Evolutionary conservation across 331 rosid species (phyloP), one percentile per base, ranked within the genome.

Genomic region (Rosa hybrid): DNA sequence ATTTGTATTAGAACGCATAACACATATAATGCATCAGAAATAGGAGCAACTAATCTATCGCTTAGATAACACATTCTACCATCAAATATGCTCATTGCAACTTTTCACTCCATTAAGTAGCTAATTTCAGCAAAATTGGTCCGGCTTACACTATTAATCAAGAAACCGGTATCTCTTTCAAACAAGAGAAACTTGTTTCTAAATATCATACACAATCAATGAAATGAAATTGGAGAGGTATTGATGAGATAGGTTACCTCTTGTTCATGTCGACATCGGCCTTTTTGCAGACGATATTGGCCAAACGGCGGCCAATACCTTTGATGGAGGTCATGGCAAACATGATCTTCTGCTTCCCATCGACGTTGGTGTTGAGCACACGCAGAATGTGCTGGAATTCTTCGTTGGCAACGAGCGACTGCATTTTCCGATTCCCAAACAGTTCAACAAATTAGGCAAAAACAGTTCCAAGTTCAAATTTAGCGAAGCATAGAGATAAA

Each of bases 301-400:
- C 90, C 20, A 90, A 87, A 45, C 89, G 90, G 75, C 92, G 88
- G 23, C 94, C 94, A 20, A 90, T 90, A 87, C 94, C 94, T 80
- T 90, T 90, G 84, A 90, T 88, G 84, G 94, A 88, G 83, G 91
- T 90, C 20, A 90, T 84, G 8, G 94, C 94, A 50, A 90, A 90
- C 94, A 90, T 88, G 76, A 90, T 90, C 76, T 85, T 90, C 81
- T 88, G 90, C 85, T 90, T 90, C 5, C 94, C 94, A 80, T 90
- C 94, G 1, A 90, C 94, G 74, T 88, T 90, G 46, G 94, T 88
- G 82, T 88, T 88, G 67, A 85, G 85, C 80, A 90, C 92, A 87
- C 94, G 92, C 77, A 90, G 86, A 83, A 90, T 90, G 87, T 88
- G 92, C 86, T 90, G 94, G 50, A 88, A 88, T 1, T 90, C 92